Evolutionary conservation across 495 filamentous ascomycete genomes (phyloP).

Genomic region (Penicillium nucicola): DNA sequence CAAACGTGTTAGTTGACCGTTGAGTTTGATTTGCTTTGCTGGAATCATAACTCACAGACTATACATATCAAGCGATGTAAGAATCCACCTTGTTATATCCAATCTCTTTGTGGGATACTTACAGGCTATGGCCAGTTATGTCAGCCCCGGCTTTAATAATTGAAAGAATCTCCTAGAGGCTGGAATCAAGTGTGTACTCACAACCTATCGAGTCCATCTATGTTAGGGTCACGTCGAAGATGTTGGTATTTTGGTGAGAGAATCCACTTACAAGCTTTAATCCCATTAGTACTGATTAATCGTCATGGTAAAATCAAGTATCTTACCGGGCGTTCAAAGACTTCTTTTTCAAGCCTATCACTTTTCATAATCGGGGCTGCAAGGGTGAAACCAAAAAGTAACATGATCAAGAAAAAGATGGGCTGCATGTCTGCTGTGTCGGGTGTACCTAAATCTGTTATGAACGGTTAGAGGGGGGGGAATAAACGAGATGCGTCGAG

Average conservation of each 20-base stretch:
- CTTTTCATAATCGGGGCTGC: neutral
- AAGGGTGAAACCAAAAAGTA: neutral
- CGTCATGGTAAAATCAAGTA: neutral
- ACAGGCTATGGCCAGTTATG: neutral
- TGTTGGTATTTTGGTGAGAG: neutral
- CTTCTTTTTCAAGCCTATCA: neutral
- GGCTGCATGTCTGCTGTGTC: neutral
- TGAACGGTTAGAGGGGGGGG: neutral
- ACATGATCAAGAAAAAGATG: neutral
- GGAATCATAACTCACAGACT: neutral
- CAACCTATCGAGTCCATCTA: neutral
- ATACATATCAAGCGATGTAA: neutral
- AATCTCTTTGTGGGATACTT: neutral
- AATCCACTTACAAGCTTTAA: neutral
- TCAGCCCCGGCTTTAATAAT: neutral
- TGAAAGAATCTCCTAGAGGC: too few relatives aligned
- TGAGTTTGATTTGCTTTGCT: too few relatives aligned
- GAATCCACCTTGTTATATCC: neutral
- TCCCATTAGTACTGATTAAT: too few relatives aligned
- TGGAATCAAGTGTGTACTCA: neutral
- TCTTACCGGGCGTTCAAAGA: neutral
- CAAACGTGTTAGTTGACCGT: neutral
- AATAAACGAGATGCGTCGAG: neutral
- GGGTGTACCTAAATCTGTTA: neutral
- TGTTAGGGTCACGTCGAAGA: neutral